These are phyloP conservation scores for Neoscytalidium dimidiatum DNA, from an alignment of 2,329 filamentous ascomycete genomes.

Conservation along the genomic window DNA sequence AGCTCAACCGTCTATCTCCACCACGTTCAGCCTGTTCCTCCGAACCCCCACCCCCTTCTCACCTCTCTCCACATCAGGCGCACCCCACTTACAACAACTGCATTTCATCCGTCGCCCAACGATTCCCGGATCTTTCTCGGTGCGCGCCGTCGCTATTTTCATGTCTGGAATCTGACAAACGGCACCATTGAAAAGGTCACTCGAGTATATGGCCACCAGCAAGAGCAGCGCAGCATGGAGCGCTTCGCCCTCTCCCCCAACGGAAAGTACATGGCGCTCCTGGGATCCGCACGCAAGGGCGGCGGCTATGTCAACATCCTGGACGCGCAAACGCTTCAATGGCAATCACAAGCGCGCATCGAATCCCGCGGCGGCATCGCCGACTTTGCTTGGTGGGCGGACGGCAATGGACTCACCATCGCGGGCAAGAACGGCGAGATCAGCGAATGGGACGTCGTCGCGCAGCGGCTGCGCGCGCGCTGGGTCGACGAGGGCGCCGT, in stretches of 20 bases:
- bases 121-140: constrained; percentile 85
- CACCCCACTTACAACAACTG: constrained; percentile 80
- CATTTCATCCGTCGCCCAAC: constrained; percentile 68
- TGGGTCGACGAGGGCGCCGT: constrained; percentile 92
- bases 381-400: constrained; percentile 91
- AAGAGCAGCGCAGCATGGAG: constrained; percentile 90
- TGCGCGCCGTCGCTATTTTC: constrained; percentile 86
- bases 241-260: constrained; percentile 84
- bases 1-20: constrained; percentile 86
- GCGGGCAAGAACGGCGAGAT: constrained; percentile 85
- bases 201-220: constrained; percentile 70
- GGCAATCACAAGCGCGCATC: constrained; percentile 79
- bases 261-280: constrained; percentile 80
- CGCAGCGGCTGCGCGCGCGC: constrained; percentile 70
- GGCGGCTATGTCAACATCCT: constrained; percentile 88
- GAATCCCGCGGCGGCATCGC: constrained; percentile 82
- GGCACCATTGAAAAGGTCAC: constrained; percentile 82
- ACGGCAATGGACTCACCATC: constrained; percentile 78
- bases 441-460: constrained; percentile 78
- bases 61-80: constrained; percentile 85
- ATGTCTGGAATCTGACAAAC: constrained; percentile 85
- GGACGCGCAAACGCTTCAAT: constrained; percentile 78
- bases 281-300: constrained; percentile 78
- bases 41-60: constrained; percentile 81
- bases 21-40: constrained; percentile 76